A percentile compares a stretch with the other conserved stretches of the same genome.
Evolutionary conservation across 441 rosid species (phyloP).

Genomic region (Gossypium davidsonii): DNA sequence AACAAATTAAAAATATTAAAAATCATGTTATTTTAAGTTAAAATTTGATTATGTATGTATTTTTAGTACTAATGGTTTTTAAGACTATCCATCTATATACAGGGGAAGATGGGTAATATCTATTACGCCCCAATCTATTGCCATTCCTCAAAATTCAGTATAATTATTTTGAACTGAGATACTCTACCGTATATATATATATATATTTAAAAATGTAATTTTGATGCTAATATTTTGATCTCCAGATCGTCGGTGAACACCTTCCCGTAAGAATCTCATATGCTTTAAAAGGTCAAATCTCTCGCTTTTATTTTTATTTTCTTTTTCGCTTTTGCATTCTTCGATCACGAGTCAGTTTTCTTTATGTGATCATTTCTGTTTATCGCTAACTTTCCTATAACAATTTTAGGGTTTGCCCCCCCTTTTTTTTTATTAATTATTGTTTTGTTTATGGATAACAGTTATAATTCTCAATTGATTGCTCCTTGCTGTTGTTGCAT

Average conservation of each 20-base stretch:
- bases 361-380: neutral
- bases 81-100: too few species aligned
- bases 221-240: neutral
- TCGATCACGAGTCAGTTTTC: neutral
- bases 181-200: neutral
- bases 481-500: neutral
- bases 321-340: neutral
- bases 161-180: too few species aligned
- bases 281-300: neutral
- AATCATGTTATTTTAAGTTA: too few species aligned
- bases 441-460: neutral
- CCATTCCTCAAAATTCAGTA: too few species aligned
- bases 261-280: neutral
- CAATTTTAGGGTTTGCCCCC: neutral
- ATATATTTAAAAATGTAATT: neutral
- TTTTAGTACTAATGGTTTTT: too few species aligned
- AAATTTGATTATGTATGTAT: too few species aligned
- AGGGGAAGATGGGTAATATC: too few species aligned
- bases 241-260: neutral
- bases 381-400: neutral
- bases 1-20: too few species aligned
- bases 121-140: too few species aligned
- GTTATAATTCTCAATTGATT: neutral
- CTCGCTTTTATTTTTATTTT: neutral
- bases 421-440: neutral